phyloP scores from a whole-genome alignment of 306 rosid species.

The Prinsepia uniflora region DNA sequence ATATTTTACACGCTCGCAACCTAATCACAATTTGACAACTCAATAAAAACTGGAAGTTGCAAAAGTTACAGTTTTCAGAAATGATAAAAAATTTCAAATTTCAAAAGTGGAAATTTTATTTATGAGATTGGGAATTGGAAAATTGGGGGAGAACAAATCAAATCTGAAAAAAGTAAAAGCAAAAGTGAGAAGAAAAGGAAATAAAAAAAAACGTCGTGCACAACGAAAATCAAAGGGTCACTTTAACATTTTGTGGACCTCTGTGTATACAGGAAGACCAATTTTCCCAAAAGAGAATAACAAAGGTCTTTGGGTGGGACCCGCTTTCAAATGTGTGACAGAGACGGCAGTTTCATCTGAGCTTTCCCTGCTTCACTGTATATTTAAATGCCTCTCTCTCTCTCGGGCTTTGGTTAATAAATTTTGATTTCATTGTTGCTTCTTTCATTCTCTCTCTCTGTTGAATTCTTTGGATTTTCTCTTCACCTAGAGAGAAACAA shows the following conservation, averaged over 20 bases:
- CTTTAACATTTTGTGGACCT: conserved; percentile 8
- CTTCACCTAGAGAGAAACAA: conserved; percentile 13
- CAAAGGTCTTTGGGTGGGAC: conserved; percentile 72
- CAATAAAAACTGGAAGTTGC: too few species aligned
- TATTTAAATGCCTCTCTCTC: conserved; percentile 37
- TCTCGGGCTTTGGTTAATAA: neutral
- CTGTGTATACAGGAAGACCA: neutral
- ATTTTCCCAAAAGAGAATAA: conserved; percentile 38
- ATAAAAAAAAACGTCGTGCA: neutral
- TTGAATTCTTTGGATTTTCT: conserved; percentile 4
- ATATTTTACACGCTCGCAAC: too few species aligned
- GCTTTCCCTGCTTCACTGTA: conserved; percentile 32
- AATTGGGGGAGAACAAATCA: neutral
- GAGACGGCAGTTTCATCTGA: conserved; percentile 66
- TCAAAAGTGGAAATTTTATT: neutral
- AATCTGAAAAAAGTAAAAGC: neutral
- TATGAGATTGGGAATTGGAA: neutral
- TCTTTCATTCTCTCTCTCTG: conserved; percentile 23
- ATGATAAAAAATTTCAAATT: neutral
- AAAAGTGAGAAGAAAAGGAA: neutral
- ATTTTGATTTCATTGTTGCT: neutral
- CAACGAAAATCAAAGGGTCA: conserved; percentile 2
- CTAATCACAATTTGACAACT: too few species aligned
- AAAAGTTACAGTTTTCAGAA: too few species aligned
- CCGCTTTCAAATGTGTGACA: conserved; percentile 81